Evolutionary conservation across 1,284 basidiomycete species (phyloP), one percentile per base, ranked within the genome.

Genomic region (Apiotrichum siamense): DNA sequence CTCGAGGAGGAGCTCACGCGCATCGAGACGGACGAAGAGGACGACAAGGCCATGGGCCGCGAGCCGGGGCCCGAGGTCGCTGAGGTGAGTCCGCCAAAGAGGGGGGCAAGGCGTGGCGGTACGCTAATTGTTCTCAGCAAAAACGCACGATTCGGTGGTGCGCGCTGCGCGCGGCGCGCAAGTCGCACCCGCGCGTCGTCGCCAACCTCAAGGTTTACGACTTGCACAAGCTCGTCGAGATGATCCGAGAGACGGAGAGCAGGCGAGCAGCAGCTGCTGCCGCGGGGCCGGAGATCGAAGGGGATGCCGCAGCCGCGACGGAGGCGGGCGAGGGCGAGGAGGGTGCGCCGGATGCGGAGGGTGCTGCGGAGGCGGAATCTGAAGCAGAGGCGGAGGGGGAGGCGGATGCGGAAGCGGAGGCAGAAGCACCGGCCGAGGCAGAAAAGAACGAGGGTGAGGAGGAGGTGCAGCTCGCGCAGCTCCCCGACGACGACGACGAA

Each of bases 1-100:
- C 54, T 69, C 26, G 63, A 63, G 33, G 59, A 63, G 37, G 60
- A 65, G 44, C 55, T 66, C 17, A n/a, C 40, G 29, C 42, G 44
- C 21, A 60, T 70, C 24, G 63, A 66, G 43, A 57, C 44, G 50
- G 67, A 66, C 20, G 65, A 66, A 38, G 67, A 66, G 49, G 67
- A 69, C 44, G 65, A 70, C 45, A 56, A 52, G 42, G 67, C 65
- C 3, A 66, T 70, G 64, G 67, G 67, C 5, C 57, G 46, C 12
- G 62, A 63, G 32, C 50, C 52, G 10, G 39, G 55, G 1, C 50
- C 59, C 2, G 59, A 62, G 27, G 55, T 61, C 37, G 52, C 57
- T 25, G 62, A 66, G 53, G 67, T 67, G 36, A 37, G 61, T 56
- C 6, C 13, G 18, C 15, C 42, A 10, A 18, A 18, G 3, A 4